These are phyloP conservation scores for Candida broadrunensis DNA, from an alignment of 805 yeast genomes.

Conservation along the genomic window DNA sequence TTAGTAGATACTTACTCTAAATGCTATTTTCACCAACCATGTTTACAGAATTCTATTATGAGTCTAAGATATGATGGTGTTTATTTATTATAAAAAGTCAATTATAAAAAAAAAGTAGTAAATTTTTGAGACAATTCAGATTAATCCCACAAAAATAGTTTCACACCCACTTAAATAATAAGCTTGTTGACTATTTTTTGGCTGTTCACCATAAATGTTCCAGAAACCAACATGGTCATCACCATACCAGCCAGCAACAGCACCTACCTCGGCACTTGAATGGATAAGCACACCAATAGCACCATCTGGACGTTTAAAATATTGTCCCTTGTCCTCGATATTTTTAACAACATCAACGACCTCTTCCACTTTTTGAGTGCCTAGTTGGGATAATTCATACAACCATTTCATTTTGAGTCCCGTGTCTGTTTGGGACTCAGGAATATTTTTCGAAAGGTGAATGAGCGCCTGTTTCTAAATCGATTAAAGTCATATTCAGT, in stretches of 20 bases:
- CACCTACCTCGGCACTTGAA: background rate
- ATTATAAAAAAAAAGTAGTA: no score
- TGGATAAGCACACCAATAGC: background rate
- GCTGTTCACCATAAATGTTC: conserved; percentile 1
- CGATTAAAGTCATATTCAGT: background rate
- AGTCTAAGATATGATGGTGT: no score
- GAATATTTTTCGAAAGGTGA: background rate
- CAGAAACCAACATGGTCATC: conserved; percentile 1
- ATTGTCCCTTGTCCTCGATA: background rate
- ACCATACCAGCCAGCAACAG: conserved; percentile 4
- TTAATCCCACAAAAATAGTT: background rate
- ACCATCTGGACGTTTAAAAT: background rate
- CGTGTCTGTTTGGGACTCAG: background rate
- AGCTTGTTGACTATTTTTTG: conserved; percentile 1
- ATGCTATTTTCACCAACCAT: no score
- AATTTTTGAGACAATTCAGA: no score
- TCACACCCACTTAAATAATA: conserved; percentile 1
- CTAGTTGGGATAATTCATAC: background rate
- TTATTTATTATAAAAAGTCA: no score
- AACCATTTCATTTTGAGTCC: background rate
- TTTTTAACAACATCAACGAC: background rate
- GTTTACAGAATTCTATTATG: no score
- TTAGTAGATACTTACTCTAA: no score
- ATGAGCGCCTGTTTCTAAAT: background rate
- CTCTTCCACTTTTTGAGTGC: background rate